Base-by-base conservation (phyloP, 306 rosid genomes). In the Acmispon strigosus region DNA sequence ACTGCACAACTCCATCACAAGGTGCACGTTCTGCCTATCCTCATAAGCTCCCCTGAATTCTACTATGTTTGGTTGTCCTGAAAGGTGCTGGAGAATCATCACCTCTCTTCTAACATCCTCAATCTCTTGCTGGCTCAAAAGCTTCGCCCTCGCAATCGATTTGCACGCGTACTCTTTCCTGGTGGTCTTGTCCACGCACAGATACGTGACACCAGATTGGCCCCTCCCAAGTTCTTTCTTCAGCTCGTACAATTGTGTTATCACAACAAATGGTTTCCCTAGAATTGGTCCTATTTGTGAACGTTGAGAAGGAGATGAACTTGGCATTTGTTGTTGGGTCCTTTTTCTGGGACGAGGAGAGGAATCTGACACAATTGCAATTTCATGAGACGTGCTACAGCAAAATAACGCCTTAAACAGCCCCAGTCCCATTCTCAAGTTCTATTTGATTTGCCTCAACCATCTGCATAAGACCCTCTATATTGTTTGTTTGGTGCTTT, bases 61-160 rank as follows among this genome's bases (percentile, higher is more conserved):
- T 19, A 87, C 98, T 0, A 94, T 89, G 51, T 94, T 94, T 0
- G 98, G 95, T 44, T 94, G 98, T 4, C 98, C 98, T 0, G 92
- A 82, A 3, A 94, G 68, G 70, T 94, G 96, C 73, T 90, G 96
- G 0, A 87, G 79, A 2, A 94, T 81, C 80, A 78, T 16, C 27
- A 90, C 55, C 76, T 94, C 97, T 71, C 99, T 81, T 41, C 84
- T 65, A 0, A 85, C 86, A 7, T 94, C 97, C 7, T 85, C 90
- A 0, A 86, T 58, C 10, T 84, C 91, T 58, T 76, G 73, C 4
- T 7, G 10, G 0, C 17, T 78, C 74, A 39, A 1, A 1, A 94
- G 73, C 73, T 87, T 91, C 18, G 54, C 9, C 15, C 79, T 69
- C 0, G 91, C 7, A 8, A 94, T 91, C 0, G 95, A 82, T 47